Evolutionary conservation across 805 yeast species (phyloP).

Genomic region (Saturnispora gosingensis): DNA sequence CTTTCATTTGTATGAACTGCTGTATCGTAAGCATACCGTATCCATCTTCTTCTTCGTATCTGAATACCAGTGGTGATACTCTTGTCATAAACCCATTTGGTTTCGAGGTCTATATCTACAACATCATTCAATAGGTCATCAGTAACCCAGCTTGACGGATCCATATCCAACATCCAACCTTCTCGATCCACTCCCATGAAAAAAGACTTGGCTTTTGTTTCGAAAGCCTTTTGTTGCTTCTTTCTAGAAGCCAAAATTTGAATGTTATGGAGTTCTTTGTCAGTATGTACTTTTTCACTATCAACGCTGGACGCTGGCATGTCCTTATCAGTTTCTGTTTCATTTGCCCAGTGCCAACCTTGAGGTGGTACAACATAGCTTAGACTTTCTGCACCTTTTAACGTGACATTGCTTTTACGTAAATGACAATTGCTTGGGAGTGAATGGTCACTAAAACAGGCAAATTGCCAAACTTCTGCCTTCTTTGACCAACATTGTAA

Average conservation of each 20-base stretch:
- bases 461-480: slow-evolving; percentile 52
- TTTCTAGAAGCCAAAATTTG: slow-evolving; percentile 1
- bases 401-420: slow-evolving; percentile 25
- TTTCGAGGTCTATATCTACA: slow-evolving; percentile 57
- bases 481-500: slow-evolving; percentile 44
- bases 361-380: slow-evolving; percentile 45
- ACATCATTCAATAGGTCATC: slow-evolving; percentile 39
- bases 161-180: slow-evolving; percentile 61
- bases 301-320: slow-evolving; percentile 1
- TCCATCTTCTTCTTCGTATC: slow-evolving; percentile 63
- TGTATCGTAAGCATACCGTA: slow-evolving; percentile 32
- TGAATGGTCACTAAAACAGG: slow-evolving; percentile 48
- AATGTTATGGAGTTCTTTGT: slow-evolving; percentile 4
- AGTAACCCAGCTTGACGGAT: slow-evolving; percentile 56
- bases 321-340: background rate
- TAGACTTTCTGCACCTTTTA: slow-evolving; percentile 24
- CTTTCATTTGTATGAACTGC: slow-evolving; percentile 14
- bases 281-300: slow-evolving; percentile 4
- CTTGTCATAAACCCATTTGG: slow-evolving; percentile 79
- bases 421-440: slow-evolving; percentile 40
- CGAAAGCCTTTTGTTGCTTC: background rate
- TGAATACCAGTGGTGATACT: slow-evolving; percentile 16
- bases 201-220: background rate
- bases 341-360: slow-evolving; percentile 42
- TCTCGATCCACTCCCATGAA: slow-evolving; percentile 14